Base-by-base conservation (phyloP, 345 rosid species). In the Jatropha curcas region DNA sequence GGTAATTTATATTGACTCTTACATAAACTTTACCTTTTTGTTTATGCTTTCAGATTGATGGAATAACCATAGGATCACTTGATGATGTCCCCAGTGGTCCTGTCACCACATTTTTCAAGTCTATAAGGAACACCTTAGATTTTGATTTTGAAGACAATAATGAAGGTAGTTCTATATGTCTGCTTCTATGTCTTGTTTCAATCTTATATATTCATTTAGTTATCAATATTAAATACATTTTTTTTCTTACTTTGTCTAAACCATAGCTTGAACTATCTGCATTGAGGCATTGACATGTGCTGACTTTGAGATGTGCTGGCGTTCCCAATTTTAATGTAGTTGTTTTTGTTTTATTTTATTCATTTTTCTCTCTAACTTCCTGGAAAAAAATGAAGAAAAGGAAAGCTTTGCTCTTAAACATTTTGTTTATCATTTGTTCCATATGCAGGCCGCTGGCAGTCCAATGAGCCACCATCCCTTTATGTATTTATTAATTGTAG, bases 121-220 rank as follows among this genome's bases (percentile, higher is more conserved):
- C 98, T 57, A 73, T 94, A 67, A 87, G 89, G 88, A 88, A 87
- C 72, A 86, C 98, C 61, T 79, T 92, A 76, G 98, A 94, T 86
- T 94, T 94, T 81, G 98, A 94, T 84, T 94, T 90, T 82, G 97
- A 90, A 72, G 97, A 88, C 83, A 93, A 86, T 39, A 87, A 88
- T 76, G 97, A 89, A 90, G 97, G 98, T 94, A 80, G 81, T 79
- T 51, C 59, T n/a, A 41, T 14, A 46, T 45, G 33, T 56, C 50
- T 71, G 35, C 25, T 9, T 39, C 55, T 43, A 48, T 39, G 39
- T 19, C 1, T 72, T 71, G 28, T 41, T 4, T 64, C 41, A 11
- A 24, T 12, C 33, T 41, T 34, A 41, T n/a, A 41, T n/a, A 22
- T 64, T 41, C 30, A 64, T 45, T 17, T 64, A 41, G 19, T 24